Evolutionary conservation across 192 early-diverging fungal genomes (phyloP).

Genomic region (Podochytrium sp.): DNA sequence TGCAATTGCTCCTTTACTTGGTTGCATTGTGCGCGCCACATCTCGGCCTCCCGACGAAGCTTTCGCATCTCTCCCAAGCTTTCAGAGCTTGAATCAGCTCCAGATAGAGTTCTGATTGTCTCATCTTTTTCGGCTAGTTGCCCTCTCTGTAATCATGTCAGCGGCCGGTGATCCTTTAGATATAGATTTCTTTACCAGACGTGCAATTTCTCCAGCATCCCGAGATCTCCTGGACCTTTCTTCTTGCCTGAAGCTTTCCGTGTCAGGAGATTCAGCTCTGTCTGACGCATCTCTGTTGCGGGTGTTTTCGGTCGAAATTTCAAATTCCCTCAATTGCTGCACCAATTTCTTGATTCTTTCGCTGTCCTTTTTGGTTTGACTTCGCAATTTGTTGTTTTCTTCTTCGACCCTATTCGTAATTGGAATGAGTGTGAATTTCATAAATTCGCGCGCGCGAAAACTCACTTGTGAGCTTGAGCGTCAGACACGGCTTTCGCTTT

Average conservation of each 20-base stretch:
- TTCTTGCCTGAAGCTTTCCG: neutral
- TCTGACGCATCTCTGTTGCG: slow-evolving; percentile 16
- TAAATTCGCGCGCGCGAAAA: neutral
- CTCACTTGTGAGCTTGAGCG: slow-evolving; percentile 28
- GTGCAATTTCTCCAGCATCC: slow-evolving; percentile 16
- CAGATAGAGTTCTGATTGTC: slow-evolving; percentile 36
- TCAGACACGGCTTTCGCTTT: slow-evolving; percentile 17
- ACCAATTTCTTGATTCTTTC: slow-evolving; percentile 28
- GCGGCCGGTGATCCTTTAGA: neutral
- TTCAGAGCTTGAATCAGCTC: slow-evolving; percentile 23
- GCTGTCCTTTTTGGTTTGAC: slow-evolving; percentile 29
- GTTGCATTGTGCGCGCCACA: slow-evolving; percentile 40
- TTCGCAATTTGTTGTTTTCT: slow-evolving; percentile 43
- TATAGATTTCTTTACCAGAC: slow-evolving; percentile 1
- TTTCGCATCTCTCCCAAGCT: slow-evolving; percentile 30
- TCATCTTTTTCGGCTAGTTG: slow-evolving; percentile 38
- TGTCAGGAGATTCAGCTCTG: neutral
- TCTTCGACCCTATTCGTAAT: slow-evolving; percentile 37
- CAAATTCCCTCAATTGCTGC: slow-evolving; percentile 22
- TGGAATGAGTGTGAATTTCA: neutral
- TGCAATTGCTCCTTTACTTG: slow-evolving; percentile 42
- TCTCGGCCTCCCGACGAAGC: slow-evolving; percentile 37
- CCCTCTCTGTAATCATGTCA: neutral
- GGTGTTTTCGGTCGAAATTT: slow-evolving; percentile 31
- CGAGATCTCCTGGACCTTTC: neutral